Conservation (phyloP, 2,329 filamentous ascomycete species). For the Chrysoporthe cubensis region DNA sequence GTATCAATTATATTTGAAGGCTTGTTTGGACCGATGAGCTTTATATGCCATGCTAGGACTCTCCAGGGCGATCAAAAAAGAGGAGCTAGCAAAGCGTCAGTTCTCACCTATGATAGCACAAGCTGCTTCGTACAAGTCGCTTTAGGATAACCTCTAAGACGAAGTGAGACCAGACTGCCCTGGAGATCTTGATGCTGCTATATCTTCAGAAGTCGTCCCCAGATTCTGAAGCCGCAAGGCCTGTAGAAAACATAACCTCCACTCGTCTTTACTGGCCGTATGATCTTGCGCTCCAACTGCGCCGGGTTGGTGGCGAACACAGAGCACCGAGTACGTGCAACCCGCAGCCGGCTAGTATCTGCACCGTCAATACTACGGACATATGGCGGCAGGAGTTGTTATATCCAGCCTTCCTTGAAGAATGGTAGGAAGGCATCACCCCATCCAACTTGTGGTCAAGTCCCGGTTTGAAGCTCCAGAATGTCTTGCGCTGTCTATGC, state of each 20-base stretch:
- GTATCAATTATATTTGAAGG: too few relatives aligned
- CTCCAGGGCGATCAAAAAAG: background rate
- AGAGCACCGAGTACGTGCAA: too few relatives aligned
- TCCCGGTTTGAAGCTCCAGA: background rate
- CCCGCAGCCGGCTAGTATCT: background rate
- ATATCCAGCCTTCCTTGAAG: too few relatives aligned
- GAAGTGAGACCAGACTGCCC: background rate
- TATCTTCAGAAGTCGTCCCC: background rate
- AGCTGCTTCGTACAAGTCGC: too few relatives aligned
- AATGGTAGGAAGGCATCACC: too few relatives aligned
- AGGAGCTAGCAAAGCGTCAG: too few relatives aligned
- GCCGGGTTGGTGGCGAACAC: background rate
- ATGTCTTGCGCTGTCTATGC: background rate
- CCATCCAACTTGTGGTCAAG: too few relatives aligned
- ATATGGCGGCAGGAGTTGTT: background rate
- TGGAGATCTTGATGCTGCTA: background rate
- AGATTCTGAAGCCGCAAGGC: background rate
- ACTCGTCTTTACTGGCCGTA: background rate
- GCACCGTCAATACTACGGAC: background rate
- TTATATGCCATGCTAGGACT: too few relatives aligned
- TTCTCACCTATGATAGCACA: too few relatives aligned
- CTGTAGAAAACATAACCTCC: background rate
- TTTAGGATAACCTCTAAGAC: background rate
- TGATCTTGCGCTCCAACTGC: background rate
- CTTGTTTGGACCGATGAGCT: too few relatives aligned